Evolutionary conservation across 176 grass and related monocot genomes (phyloP).

Genomic region (Olyra latifolia): DNA sequence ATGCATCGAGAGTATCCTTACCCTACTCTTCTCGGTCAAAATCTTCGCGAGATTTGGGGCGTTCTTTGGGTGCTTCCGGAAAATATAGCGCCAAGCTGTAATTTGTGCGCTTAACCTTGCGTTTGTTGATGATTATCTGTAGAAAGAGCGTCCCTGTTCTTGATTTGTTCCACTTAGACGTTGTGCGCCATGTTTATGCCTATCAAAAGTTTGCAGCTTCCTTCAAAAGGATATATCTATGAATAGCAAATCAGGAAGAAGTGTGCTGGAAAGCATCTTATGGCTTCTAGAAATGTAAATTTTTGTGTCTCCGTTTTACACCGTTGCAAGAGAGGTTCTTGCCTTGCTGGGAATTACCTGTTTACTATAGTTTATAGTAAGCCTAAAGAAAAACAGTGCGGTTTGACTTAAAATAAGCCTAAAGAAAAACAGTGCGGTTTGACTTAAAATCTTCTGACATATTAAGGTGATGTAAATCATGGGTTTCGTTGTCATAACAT

Average conservation of each 20-base stretch:
- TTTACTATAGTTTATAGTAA: conserved; percentile 14
- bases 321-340: conserved; percentile 10
- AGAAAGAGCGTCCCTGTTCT: not conserved
- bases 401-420: conserved; percentile 20
- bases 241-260: not conserved
- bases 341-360: not conserved
- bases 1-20: conserved; percentile 99
- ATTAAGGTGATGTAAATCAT: conserved; percentile 2
- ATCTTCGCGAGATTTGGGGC: conserved; percentile 14
- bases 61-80: not conserved
- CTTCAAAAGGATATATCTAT: conserved; percentile 1
- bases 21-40: conserved; percentile 10
- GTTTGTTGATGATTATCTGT: not conserved
- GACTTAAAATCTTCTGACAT: conserved; percentile 11
- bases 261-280: not conserved
- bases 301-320: not conserved
- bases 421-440: not conserved
- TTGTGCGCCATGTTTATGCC: not conserved
- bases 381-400: not conserved
- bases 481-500: conserved; percentile 18
- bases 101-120: not conserved
- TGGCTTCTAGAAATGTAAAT: conserved; percentile 8
- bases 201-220: conserved; percentile 14
- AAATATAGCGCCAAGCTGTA: conserved; percentile 20
- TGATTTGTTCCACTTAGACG: not conserved